Base-by-base conservation (phyloP, 1,284 basidiomycete species). In the Trichosporon ovoides region DNA sequence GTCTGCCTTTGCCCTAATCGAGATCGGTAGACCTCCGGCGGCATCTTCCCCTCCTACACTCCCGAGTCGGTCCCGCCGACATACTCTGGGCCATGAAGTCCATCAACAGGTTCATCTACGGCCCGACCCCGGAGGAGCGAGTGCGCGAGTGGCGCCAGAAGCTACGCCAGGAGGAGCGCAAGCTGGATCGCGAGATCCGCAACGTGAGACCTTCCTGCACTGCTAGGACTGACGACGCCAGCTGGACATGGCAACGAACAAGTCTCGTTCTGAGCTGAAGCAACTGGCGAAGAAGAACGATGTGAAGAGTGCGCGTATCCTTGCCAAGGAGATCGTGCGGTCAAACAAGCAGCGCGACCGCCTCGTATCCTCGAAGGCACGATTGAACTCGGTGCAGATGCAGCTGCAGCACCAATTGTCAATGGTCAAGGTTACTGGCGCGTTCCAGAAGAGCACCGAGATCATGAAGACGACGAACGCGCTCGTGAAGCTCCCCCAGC, bases 381-480 rank as follows among this genome's bases (percentile, higher is more conserved):
- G 89, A 63, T 78, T 99, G 57, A 90, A 91, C 58, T 95, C 91
- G 48, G 96, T 99, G 63, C 83, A 87, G 53, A 87, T 86, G 74
- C 95, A 98, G 76, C 81, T 99, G 58, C 83, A 86, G 56, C 91
- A 98, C 75, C 96, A 99, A 76, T 81, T 97, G 60, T 96, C 96
- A 0, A 92, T 98, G 88, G 80, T 88, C 68, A 99, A 98, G 79
- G 91, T 98, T 38, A 98, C 96, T 2, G 96, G 96, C 9, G 86
- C 91, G 20, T 81, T 99, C 67, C 93, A 97, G 79, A 98, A 94
- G 78, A 95, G 91, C 11, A 94, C 95, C 1, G 95, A 98, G 78
- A 98, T 98, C 64, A 98, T 99, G 95, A 98, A 91, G 79, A 82
- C 94, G 34, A 95, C 94, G 4, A 98, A 97, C 77, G 81, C 87